phyloP scores from a whole-genome alignment of 768 basidiomycete species.

The Lentinula sp. region DNA sequence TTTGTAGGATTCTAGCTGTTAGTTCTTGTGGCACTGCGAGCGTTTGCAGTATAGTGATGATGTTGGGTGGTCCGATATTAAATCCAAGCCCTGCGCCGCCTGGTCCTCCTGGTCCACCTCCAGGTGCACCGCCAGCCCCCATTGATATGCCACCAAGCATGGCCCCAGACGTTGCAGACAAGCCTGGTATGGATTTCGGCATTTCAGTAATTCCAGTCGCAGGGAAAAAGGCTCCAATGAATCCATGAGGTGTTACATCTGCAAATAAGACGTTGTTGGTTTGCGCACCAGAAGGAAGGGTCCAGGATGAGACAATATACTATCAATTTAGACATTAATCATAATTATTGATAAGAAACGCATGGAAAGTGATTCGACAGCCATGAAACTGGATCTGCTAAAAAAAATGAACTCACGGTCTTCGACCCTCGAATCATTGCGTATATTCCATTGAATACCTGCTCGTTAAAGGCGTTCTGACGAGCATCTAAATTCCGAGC shows the following conservation, averaged over 20 bases:
- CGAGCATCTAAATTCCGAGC: neutral
- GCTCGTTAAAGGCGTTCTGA: neutral
- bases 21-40: neutral
- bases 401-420: neutral
- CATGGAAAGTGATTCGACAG: no score
- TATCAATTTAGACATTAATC: neutral
- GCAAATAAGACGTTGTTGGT: constrained; percentile 1
- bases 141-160: neutral
- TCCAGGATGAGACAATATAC: constrained; percentile 3
- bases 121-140: neutral
- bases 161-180: neutral
- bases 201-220: constrained; percentile 1
- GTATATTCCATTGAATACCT: neutral
- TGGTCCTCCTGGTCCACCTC: neutral
- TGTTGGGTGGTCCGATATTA: neutral
- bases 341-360: neutral
- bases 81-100: neutral
- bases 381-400: no score
- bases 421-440: neutral
- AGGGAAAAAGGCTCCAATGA: constrained; percentile 3
- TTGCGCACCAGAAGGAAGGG: neutral
- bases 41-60: neutral
- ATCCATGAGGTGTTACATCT: neutral
- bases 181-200: neutral
- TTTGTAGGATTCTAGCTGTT: neutral